Evolutionary conservation across 1,139 yeast genomes (phyloP).

Genomic region (Taiozyma sp.): DNA sequence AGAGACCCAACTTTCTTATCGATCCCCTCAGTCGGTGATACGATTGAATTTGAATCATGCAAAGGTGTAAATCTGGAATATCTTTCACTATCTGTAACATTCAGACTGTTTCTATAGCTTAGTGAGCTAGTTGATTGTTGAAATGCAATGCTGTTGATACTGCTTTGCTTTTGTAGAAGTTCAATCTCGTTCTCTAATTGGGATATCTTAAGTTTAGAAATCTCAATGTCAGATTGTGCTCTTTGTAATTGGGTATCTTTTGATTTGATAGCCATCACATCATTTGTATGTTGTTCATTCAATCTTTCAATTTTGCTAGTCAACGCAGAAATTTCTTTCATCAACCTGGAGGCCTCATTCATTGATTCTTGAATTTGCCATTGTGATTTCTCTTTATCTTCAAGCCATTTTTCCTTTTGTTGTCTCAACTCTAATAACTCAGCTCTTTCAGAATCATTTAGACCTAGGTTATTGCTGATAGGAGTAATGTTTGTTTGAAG

Average conservation of each 20-base stretch:
- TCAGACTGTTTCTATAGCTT: not conserved
- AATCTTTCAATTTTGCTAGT: constrained; percentile 32
- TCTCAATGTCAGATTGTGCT: constrained; percentile 54
- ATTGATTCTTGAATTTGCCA: constrained; percentile 37
- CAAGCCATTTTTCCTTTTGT: constrained; percentile 48
- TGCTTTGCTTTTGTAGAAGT: constrained; percentile 31
- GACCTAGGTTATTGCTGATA: constrained; percentile 1
- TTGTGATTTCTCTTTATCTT: constrained; percentile 37
- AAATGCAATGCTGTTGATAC: not conserved
- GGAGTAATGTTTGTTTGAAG: constrained; percentile 16
- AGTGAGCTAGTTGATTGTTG: constrained; percentile 6
- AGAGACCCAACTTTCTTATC: constrained; percentile 20
- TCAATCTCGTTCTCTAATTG: constrained; percentile 50
- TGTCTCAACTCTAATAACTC: constrained; percentile 48
- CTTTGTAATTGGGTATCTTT: constrained; percentile 62
- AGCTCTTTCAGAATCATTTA: constrained; percentile 20
- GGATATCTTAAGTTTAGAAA: constrained; percentile 40
- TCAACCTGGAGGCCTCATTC: constrained; percentile 36
- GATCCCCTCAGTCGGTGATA: constrained; percentile 16
- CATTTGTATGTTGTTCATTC: constrained; percentile 44
- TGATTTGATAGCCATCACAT: constrained; percentile 49
- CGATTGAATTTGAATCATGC: constrained; percentile 16
- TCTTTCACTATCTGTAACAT: constrained; percentile 6
- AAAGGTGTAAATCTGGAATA: constrained; percentile 10
- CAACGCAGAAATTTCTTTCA: constrained; percentile 36